Base-by-base conservation (phyloP, 73 alveolate genomes). In the Stentor coeruleus region DNA sequence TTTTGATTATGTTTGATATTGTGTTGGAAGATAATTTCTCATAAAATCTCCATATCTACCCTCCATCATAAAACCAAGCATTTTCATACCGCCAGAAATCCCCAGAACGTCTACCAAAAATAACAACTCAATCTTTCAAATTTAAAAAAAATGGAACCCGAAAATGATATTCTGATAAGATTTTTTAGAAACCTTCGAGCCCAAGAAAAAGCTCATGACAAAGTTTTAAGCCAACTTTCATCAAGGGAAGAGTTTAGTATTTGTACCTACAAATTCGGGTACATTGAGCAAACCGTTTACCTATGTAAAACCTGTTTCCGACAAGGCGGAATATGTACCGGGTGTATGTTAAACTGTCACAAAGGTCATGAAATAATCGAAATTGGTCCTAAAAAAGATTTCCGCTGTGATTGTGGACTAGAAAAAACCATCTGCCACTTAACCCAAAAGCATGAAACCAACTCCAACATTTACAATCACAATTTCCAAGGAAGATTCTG, bases 341-440 rank as follows among this genome's bases (percentile, higher is more conserved):
- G 96, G 6, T 94, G 98, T 84, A 74, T 86, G 40, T 38, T 92
- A 3, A 76, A 76, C 72, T 94, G 98, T 84, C 98, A 94, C 82
- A 93, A 89, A 66, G 94, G 82, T 59, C 98, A 94, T 85, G 97
- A 94, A 57, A 84, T 90, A 1, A 40, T 76, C 30, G 96, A 93
- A 84, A 85, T 94, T 57, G 90, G 87, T 14, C 66, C 89, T 41
- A 88, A 86, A 74, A 81, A 89, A 30, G 83, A 87, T 72, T 87
- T 94, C 75, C 79, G 93, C 81, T 94, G 98, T 82, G 98, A 94
- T 86, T 94, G 98, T 85, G 98, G 98, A 3, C 90, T 91, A 82
- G 84, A 86, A 3, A 87, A 87, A 3, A 89, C 96, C 75, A 57
- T 81, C 39, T 81, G 91, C 36, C 74, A 60, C 60, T 83, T 90